Conservation (phyloP, 768 basidiomycete genomes). For the Lactarius vividus region DNA sequence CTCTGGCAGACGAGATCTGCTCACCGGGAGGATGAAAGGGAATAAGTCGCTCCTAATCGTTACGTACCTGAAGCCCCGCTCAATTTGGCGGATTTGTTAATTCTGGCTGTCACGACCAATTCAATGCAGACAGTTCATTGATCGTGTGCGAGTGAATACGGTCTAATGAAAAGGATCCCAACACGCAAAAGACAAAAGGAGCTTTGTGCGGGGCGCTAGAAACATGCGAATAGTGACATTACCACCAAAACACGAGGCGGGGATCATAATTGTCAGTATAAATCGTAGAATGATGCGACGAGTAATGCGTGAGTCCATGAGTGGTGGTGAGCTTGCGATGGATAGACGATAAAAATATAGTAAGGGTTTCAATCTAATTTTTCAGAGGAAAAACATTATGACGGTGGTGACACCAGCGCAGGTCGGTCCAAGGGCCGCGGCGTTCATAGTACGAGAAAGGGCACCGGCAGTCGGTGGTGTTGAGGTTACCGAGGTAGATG, state of each 20-base stretch:
- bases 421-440: not conserved
- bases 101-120: not conserved
- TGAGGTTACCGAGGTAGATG: not conserved
- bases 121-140: not conserved
- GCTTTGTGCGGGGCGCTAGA: not conserved
- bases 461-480: not conserved
- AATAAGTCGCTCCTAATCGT: not conserved
- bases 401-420: not conserved
- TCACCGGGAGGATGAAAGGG: not conserved
- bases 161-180: not conserved
- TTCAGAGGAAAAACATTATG: not conserved
- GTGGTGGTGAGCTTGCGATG: not conserved
- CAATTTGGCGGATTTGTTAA: not conserved
- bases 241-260: not conserved
- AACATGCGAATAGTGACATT: not conserved
- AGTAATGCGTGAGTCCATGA: constrained; percentile 4
- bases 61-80: not conserved
- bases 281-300: not conserved
- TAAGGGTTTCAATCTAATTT: not conserved
- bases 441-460: not conserved
- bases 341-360: not conserved
- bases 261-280: not conserved
- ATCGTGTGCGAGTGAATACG: not conserved
- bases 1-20: not conserved
- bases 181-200: not conserved